Percentiles rank a stretch among this genome's conserved stretches.
Conservation (phyloP, 495 filamentous ascomycete genomes). For the Hypoxylon intermedium region DNA sequence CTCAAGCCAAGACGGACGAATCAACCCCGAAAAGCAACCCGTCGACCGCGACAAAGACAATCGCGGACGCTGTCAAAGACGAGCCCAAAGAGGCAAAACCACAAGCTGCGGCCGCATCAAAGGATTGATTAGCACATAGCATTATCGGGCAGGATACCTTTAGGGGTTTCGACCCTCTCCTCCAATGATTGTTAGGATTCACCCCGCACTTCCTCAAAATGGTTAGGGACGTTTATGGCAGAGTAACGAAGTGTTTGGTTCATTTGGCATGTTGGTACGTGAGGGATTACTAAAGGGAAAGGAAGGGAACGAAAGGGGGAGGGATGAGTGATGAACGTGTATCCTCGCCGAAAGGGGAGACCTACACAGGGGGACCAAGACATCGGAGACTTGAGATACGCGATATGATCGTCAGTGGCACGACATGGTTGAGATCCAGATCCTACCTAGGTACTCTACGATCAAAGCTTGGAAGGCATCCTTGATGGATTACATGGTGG, state of each 20-base stretch:
- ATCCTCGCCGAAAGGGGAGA: slow-evolving; percentile 8
- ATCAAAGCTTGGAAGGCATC: slow-evolving; percentile 5
- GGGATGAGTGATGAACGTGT: slow-evolving; percentile 11
- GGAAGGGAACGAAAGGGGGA: slow-evolving; percentile 7
- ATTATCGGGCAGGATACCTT: slow-evolving; percentile 27
- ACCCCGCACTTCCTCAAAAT: slow-evolving; percentile 17
- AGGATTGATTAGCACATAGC: slow-evolving; percentile 29
- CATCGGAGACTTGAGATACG: slow-evolving; percentile 27
- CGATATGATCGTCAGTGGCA: slow-evolving; percentile 27
- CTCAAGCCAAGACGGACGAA: slow-evolving; percentile 21
- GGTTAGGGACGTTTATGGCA: slow-evolving; percentile 26
- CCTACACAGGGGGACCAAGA: slow-evolving; percentile 16
- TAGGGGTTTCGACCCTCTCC: slow-evolving; percentile 8
- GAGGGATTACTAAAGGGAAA: slow-evolving; percentile 8
- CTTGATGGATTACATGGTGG: slow-evolving; percentile 14
- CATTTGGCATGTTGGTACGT: slow-evolving; percentile 33
- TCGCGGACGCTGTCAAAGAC: slow-evolving; percentile 31
- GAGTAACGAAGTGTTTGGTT: slow-evolving; percentile 35
- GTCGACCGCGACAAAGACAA: slow-evolving; percentile 9
- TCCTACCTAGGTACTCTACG: slow-evolving; percentile 1
- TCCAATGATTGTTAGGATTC: slow-evolving; percentile 28
- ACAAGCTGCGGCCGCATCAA: slow-evolving; percentile 29
- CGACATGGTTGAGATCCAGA: neutral
- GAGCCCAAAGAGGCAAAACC: slow-evolving; percentile 38
- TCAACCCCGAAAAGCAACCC: slow-evolving; percentile 11